Percentiles rank a stretch among this genome's conserved stretches.
Conservation (phyloP, 495 filamentous ascomycete species). For the Antarctomyces pellizariae region DNA sequence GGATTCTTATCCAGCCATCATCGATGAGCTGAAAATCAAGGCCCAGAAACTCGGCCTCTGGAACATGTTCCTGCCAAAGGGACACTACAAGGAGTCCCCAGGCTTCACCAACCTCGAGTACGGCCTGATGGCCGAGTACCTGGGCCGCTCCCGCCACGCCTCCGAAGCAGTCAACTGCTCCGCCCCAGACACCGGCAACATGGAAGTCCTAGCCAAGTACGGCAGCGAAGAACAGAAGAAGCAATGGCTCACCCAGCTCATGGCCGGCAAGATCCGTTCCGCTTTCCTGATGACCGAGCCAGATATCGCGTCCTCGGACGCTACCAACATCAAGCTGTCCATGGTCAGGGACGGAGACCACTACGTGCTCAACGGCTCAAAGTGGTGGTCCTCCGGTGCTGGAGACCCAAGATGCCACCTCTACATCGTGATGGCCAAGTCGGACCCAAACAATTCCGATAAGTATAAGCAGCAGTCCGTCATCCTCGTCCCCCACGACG, state of each 20-base stretch:
- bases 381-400: conserved; percentile 92
- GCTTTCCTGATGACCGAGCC: conserved; percentile 93
- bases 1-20: conserved; percentile 51
- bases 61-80: conserved; percentile 95
- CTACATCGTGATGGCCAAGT: conserved; percentile 86
- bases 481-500: conserved; percentile 53
- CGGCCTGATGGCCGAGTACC: conserved; percentile 74
- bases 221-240: conserved; percentile 76
- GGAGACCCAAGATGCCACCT: conserved; percentile 76
- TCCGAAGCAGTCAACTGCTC: conserved; percentile 82
- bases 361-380: conserved; percentile 77
- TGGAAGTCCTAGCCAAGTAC: conserved; percentile 90
- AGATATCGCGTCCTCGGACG: conserved; percentile 64
- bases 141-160: conserved; percentile 57
- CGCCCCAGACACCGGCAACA: conserved; percentile 84
- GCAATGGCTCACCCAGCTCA: conserved; percentile 59
- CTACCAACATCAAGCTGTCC: conserved; percentile 64
- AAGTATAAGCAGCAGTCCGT: conserved; percentile 77
- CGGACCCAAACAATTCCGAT: conserved; percentile 43
- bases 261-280: conserved; percentile 69
- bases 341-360: conserved; percentile 62
- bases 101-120: conserved; percentile 85
- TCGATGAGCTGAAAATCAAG: conserved; percentile 73
- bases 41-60: conserved; percentile 73
- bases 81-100: conserved; percentile 82